Base-by-base conservation (phyloP, 2,329 filamentous ascomycete genomes). In the Cryphonectria radicalis region DNA sequence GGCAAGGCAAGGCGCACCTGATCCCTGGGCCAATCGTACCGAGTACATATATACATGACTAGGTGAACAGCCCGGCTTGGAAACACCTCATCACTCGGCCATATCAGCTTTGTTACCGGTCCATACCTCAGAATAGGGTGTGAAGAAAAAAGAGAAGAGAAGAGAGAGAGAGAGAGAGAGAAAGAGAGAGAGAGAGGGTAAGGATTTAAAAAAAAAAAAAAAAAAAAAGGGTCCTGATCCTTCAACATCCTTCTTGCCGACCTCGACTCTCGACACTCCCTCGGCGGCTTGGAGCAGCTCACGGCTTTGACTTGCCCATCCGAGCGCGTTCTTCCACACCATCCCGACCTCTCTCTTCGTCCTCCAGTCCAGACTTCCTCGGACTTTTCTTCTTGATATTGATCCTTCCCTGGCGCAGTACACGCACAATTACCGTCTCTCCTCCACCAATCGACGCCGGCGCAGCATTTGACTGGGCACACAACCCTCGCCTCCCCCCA, bases 21-120 rank as follows among this genome's bases (percentile, higher is more conserved):
- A 46, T 64, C 62, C 62, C 40, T 64, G 62, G 62, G 62, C 62
- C 62, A 8, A n/a, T 40, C 62, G 25, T 11, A 42, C n/a, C 40
- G 40, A 40, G 62, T 46, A 64, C 62, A 19, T 64, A 64, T 40
- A 64, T 64, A 64, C 62, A 64, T 64, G 62, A 64, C 62, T 64
- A 64, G 62, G 62, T 40, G 37, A 43, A 46, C 40, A 28, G 40
- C 62, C 22, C 22, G 13, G 25, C 40, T 11, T 46, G 10, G n/a
- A 28, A 64, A 40, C 19, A 28, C 10, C 35, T 42, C 37, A 17
- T 22, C n/a, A 7, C 46, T 50, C 46, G 46, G 40, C 62, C n/a
- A 19, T 43, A 28, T 28, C 62, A 25, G 19, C 22, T 43, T 64
- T 25, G 37, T 46, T 10, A 14, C 37, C 42, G 35, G 35, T 63